Conservation (phyloP, 139 green algal genomes). For the Coelastrella sp. region DNA sequence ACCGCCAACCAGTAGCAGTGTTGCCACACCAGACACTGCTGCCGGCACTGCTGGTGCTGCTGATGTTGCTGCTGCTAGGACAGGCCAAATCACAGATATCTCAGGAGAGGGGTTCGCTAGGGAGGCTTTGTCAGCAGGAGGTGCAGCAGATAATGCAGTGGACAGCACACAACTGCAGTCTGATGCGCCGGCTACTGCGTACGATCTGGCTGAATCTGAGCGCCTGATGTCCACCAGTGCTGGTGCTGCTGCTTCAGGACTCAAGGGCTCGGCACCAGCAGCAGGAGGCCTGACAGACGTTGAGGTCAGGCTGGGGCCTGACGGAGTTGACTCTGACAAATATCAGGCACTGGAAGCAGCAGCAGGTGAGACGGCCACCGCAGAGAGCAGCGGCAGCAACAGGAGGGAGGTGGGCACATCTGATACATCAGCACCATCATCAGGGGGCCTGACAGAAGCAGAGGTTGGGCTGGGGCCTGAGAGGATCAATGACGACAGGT, state of each 20-base stretch:
- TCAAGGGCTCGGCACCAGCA: neutral
- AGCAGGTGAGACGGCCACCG: conserved; percentile 5
- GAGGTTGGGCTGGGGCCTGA: neutral
- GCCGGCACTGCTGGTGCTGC: neutral
- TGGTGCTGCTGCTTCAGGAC: conserved; percentile 25
- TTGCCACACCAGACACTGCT: neutral
- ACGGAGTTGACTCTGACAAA: neutral
- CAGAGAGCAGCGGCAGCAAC: neutral
- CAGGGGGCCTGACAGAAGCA: conserved; percentile 14
- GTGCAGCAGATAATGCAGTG: neutral
- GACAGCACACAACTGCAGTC: neutral
- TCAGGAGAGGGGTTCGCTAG: neutral
- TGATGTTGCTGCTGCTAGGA: neutral
- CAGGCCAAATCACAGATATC: neutral
- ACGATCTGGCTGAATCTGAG: neutral
- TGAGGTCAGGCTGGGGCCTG: neutral
- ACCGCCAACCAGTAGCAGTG: neutral
- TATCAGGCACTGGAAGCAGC: conserved; percentile 13
- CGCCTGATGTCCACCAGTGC: neutral
- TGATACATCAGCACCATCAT: neutral
- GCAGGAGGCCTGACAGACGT: conserved; percentile 2
- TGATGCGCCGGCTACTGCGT: neutral
- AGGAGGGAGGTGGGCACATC: neutral
- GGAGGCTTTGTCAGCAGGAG: neutral
- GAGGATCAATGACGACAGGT: neutral